Percentiles rank a stretch among this genome's conserved stretches.
phyloP scores from a whole-genome alignment of 495 filamentous ascomycete species.

The Lineolata rhizophorae region DNA sequence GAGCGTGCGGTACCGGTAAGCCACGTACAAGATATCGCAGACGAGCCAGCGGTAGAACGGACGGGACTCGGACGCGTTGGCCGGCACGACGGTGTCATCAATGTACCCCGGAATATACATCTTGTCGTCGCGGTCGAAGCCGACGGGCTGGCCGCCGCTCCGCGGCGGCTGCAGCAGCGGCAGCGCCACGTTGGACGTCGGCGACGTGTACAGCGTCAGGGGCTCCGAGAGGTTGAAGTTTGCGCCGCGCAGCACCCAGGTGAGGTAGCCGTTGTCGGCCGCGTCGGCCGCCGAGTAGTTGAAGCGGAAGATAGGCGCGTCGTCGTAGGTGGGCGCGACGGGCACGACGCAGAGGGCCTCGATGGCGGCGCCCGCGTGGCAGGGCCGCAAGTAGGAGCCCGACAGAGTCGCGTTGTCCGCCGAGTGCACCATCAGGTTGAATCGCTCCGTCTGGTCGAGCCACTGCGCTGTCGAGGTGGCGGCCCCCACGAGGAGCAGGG shows the following conservation, averaged over 20 bases:
- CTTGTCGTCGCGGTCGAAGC: slow-evolving; percentile 21
- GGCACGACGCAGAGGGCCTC: slow-evolving; percentile 27
- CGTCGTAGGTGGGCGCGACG: slow-evolving; percentile 4
- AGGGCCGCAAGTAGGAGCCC: too few species aligned
- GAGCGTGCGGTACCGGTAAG: slow-evolving; percentile 29
- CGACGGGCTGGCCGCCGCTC: slow-evolving; percentile 11
- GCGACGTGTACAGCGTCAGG: slow-evolving; percentile 20
- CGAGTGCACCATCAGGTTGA: too few species aligned
- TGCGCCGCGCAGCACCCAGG: slow-evolving; percentile 20
- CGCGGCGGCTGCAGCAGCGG: slow-evolving; percentile 22
- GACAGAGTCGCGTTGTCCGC: too few species aligned
- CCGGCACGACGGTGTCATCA: slow-evolving; percentile 25
- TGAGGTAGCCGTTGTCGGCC: slow-evolving; percentile 17
- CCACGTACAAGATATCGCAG: slow-evolving; percentile 26
- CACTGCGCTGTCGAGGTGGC: too few species aligned
- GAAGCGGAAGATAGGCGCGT: slow-evolving; percentile 11
- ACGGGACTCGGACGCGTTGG: slow-evolving; percentile 5
- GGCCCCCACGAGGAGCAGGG: too few species aligned
- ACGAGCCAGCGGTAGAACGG: slow-evolving; percentile 25
- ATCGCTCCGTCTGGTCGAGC: too few species aligned
- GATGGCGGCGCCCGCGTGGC: slow-evolving; percentile 33
- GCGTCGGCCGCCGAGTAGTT: slow-evolving; percentile 20
- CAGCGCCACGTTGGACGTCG: slow-evolving; percentile 29
- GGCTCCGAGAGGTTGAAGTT: slow-evolving; percentile 16
- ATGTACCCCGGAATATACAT: slow-evolving; percentile 24